phyloP scores from a whole-genome alignment of 768 basidiomycete genomes.

The Cyathus striatus region DNA sequence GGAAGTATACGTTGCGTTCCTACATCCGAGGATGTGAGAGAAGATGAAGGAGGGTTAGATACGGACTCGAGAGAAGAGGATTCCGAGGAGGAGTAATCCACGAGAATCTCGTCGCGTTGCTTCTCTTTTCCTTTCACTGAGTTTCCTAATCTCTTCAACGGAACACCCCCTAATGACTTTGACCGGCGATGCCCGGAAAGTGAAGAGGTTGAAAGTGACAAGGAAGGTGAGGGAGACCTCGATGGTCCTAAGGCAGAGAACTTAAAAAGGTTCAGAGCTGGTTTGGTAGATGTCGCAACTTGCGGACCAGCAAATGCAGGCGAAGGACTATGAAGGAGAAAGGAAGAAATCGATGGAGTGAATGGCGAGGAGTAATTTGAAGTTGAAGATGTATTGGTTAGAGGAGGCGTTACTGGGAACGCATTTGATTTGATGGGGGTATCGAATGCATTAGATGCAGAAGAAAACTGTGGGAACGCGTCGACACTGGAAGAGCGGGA shows the following conservation, averaged over 20 bases:
- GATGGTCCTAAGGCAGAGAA: neutral
- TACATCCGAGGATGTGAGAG: neutral
- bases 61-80: neutral
- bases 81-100: neutral
- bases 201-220: neutral
- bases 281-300: neutral
- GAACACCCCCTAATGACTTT: neutral
- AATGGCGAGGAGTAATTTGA: neutral
- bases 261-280: neutral
- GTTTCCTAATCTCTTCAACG: neutral
- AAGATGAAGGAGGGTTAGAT: neutral
- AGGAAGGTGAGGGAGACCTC: neutral
- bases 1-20: neutral
- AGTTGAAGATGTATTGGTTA: neutral
- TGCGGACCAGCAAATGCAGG: neutral
- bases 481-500: neutral
- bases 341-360: too few relatives aligned
- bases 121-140: slow-evolving; percentile 1
- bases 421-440: neutral
- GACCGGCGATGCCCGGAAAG: neutral
- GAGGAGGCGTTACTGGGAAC: neutral
- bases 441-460: neutral
- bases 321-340: neutral
- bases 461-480: neutral
- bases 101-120: neutral